Evolutionary conservation across 148 eudicot species (phyloP).

Genomic region (Limonium bicolor): DNA sequence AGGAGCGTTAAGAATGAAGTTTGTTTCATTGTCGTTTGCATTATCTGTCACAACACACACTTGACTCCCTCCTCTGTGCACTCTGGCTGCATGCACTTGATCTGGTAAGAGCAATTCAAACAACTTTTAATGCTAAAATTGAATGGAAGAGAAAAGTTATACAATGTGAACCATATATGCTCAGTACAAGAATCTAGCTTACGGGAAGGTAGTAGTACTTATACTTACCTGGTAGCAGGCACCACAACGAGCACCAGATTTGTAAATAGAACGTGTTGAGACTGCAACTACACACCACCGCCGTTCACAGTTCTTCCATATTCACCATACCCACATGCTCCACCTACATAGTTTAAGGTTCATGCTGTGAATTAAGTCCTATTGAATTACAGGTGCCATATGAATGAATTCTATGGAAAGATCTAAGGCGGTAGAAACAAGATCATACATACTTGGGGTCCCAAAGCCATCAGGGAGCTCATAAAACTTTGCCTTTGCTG

Average conservation of each 20-base stretch:
- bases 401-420: not conserved
- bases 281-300: constrained; percentile 50
- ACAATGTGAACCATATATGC: no score
- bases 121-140: no score
- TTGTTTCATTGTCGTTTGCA: not conserved
- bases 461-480: constrained; percentile 5
- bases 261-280: constrained; percentile 25
- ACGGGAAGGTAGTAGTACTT: no score
- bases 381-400: not conserved
- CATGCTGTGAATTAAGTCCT: not conserved
- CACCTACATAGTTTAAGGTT: constrained; percentile 17
- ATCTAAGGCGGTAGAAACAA: not conserved
- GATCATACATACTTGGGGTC: constrained; percentile 2
- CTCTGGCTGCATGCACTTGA: not conserved
- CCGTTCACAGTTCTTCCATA: constrained; percentile 43
- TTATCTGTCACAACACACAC: not conserved
- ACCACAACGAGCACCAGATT: constrained; percentile 56
- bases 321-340: constrained; percentile 60
- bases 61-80: not conserved
- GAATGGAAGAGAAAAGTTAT: no score
- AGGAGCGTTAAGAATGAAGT: not conserved
- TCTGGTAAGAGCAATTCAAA: no score
- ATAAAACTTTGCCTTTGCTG: constrained; percentile 3
- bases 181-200: no score
- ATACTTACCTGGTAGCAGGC: constrained; percentile 57